Evolutionary conservation across 495 filamentous ascomycete genomes (phyloP), one percentile per base, ranked within the genome.

Genomic region (Immersiella caudata): DNA sequence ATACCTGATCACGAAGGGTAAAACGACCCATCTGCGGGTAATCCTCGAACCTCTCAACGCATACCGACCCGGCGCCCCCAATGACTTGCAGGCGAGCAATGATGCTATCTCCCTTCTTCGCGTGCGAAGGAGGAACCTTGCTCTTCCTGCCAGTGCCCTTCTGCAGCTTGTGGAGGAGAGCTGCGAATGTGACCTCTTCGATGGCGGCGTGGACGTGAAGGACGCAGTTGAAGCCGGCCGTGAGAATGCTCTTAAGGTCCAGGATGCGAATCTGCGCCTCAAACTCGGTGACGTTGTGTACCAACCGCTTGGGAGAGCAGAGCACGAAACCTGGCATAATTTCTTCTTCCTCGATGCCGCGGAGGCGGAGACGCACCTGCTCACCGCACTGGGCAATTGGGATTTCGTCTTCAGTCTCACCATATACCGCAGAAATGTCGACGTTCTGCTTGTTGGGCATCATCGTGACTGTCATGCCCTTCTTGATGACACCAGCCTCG

Each of bases 341-440:
- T 69, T 98, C 95, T 81, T 99, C 95, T 81, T 99, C 95, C 80
- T 99, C 95, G 35, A 96, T 89, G 70, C 96, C 95, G 64, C 94
- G 89, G 66, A 98, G 87, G 68, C 95, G 92, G 68, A 97, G 77
- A 21, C 95, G 93, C 56, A 98, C 90, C 80, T 99, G 95, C 75
- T 99, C 95, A 80, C 95, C 95, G 72, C 93, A 96, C 67, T 90
- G 91, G 24, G 89, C 93, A 33, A 83, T 83, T 12, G 77, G 68
- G 40, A 96, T 86, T 74, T 99, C 95, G 60, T 99, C 95, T 83
- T 99, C 95, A 0, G 93, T 94, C 78, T 99, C 96, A 63, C 94
- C 95, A 69, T 97, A 99, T 4, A 96, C 81, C 24, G 93, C 92
- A 3, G 93, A 78, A 52, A 98, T 86, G 54, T 89, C 84, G 52